phyloP scores from a whole-genome alignment of 306 rosid species.

The Malus orientalis region DNA sequence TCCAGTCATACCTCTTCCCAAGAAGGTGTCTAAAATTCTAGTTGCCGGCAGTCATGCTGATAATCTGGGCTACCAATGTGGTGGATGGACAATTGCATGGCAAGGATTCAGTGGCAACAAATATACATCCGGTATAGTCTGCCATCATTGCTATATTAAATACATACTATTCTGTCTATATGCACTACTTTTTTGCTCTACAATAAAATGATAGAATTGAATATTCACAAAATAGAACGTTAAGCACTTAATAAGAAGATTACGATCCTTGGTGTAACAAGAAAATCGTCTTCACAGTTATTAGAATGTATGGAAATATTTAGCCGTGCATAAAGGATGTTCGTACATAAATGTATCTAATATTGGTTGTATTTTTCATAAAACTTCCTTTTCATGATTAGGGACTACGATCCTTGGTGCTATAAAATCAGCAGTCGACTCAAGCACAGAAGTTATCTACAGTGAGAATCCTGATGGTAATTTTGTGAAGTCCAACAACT shows the following conservation, averaged over 20 bases:
- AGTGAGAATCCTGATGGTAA: slow-evolving; percentile 59
- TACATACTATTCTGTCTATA: neutral
- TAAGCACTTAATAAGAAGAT: neutral
- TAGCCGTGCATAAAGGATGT: no score
- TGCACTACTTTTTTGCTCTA: neutral
- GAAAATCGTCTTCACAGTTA: neutral
- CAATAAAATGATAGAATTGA: neutral
- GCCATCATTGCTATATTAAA: slow-evolving; percentile 8
- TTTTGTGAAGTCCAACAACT: slow-evolving; percentile 57
- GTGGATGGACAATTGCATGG: slow-evolving; percentile 98
- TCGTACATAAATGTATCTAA: neutral
- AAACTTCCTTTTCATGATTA: slow-evolving; percentile 25
- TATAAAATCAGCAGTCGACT: slow-evolving; percentile 56
- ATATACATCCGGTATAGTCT: slow-evolving; percentile 59
- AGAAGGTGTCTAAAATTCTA: slow-evolving; percentile 55
- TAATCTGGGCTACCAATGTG: slow-evolving; percentile 96
- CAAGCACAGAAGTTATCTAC: slow-evolving; percentile 53
- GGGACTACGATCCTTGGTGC: slow-evolving; percentile 84
- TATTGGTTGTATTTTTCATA: neutral
- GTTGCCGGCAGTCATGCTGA: slow-evolving; percentile 87
- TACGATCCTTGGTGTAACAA: neutral
- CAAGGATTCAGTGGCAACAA: slow-evolving; percentile 83
- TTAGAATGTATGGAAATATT: neutral
- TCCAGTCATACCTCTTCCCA: slow-evolving; percentile 75
- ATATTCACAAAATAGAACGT: neutral